Evolutionary conservation across 2,329 filamentous ascomycete genomes (phyloP), one percentile per base, ranked within the genome.

Genomic region (Neonectria faginata): DNA sequence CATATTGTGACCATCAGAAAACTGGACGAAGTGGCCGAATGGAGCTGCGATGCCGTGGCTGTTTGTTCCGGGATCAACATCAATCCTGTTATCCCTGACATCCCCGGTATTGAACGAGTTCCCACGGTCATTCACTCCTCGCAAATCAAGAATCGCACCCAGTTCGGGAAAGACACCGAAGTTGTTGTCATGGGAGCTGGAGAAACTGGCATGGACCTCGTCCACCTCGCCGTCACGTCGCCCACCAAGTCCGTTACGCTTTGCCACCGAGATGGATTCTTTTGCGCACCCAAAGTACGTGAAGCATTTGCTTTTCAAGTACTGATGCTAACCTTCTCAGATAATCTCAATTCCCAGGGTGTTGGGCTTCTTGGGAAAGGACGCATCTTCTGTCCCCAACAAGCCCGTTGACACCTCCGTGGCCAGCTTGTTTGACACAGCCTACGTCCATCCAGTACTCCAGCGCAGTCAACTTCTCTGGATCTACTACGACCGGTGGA

Each of bases 351-450:
- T 65, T 1, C 76, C 76, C 0, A 47, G 61, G 11, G 42, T 58
- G 1, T 55, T 68, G 42, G 64, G 70, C 4, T 41, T 31, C 3
- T 50, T 47, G 4, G 48, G 48, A 11, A 39, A 66, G 5, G 14
- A 56, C 10, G 6, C 60, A 0, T 48, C 52, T 10, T 33, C 60
- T 8, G 57, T 48, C 2, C 78, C 75, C 9, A 83, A 82, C 50
- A 83, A 84, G 42, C 83, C 84, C 0, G 78, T 83, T 14, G 84
- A 86, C 65, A 78, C 80, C 3, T 79, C 80, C 1, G 76, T 81
- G 1, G 83, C 82, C 10, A 84, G 82, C 58, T 70, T 86, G 5
- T 85, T 86, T 64, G 83, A 86, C 64, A 85, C 84, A 0, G 82
- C 82, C 5, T 86, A 86, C 58, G 80, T 82, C 5, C 83, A 84